Evolutionary conservation across 768 basidiomycete genomes (phyloP).

Genomic region (Mycena vulgaris): DNA sequence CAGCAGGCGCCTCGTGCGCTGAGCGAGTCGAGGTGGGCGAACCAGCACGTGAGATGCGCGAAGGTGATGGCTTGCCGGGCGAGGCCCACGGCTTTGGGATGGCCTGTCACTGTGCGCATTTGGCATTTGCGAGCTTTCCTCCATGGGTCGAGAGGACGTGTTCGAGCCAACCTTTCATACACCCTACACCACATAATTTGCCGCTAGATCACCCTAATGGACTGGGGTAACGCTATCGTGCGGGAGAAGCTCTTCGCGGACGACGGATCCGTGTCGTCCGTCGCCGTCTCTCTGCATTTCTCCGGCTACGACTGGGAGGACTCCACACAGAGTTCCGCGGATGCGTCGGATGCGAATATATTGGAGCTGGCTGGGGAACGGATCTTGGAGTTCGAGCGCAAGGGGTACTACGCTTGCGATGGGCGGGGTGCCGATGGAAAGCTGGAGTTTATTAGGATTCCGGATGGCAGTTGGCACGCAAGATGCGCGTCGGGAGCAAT

Average conservation of each 20-base stretch:
- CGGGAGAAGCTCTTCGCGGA: conserved; percentile 74
- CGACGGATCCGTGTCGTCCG: conserved; percentile 70
- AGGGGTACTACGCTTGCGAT: conserved; percentile 95
- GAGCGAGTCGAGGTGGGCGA: no score
- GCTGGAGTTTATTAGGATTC: conserved; percentile 89
- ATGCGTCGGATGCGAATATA: conserved; percentile 89
- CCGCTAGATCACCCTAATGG: conserved; percentile 98
- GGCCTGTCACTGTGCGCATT: no score
- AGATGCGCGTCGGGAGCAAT: no score
- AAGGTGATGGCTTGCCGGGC: no score
- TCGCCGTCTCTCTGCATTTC: conserved; percentile 89
- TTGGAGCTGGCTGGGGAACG: conserved; percentile 77
- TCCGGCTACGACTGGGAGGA: conserved; percentile 87
- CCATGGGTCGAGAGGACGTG: no score
- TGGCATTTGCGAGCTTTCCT: no score
- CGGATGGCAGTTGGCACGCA: conserved; percentile 94
- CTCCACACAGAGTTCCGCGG: conserved; percentile 90
- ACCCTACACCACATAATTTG: no score
- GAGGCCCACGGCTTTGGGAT: no score
- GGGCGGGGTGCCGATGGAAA: conserved; percentile 65
- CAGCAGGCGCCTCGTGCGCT: no score
- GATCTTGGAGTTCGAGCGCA: conserved; percentile 97
- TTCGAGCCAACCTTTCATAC: no score
- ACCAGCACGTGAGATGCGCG: no score
- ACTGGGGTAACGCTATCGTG: conserved; percentile 98